Evolutionary conservation across 768 basidiomycete species (phyloP), one percentile per base, ranked within the genome.

Genomic region (Lactarius indigo): DNA sequence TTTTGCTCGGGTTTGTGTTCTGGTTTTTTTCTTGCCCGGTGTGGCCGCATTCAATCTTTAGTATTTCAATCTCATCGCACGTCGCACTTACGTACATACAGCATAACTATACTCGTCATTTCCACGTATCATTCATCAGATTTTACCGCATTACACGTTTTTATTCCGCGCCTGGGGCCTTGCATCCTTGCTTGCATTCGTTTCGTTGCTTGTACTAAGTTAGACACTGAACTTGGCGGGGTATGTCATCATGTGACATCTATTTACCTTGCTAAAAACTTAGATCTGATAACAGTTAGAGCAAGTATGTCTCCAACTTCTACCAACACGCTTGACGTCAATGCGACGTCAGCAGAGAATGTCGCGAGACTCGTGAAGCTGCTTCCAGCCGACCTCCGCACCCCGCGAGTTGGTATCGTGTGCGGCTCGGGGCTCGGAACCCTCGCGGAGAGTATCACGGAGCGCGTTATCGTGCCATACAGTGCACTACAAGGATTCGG

Each of bases 391-490:
- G 72, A 72, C 15, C 81, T 89, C 10, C 79, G 76, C 31, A 73
- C 64, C n/a, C 93, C 93, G 12, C 80, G 79, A 39, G 84, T 94
- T 20, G 94, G 89, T 23, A 92, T 96, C 71, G 87, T 96, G 31
- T 95, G 93, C 74, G 94, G 94, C 64, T 91, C 90, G 1, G 94
- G 94, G 3, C 79, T 96, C 59, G 87, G 86, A 72, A 91, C 90
- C 1, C 82, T 96, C 31, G 90, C 84, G 0, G 80, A 83, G 13
- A 83, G 78, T 41, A 76, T 93, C 61, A 81, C 81, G 33, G 82
- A 89, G 62, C 78, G 80, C 2, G 80, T 85, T 0, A 77, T 82
- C 59, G 79, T 96, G 59, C 83, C 85, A 0, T 96, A 96, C 73
- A 79, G 80, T 12, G 75, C 80, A 42, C 80, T 96, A 17, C 84